phyloP scores from a whole-genome alignment of 352 stramenopile species.

The Phytopythium litorale region DNA sequence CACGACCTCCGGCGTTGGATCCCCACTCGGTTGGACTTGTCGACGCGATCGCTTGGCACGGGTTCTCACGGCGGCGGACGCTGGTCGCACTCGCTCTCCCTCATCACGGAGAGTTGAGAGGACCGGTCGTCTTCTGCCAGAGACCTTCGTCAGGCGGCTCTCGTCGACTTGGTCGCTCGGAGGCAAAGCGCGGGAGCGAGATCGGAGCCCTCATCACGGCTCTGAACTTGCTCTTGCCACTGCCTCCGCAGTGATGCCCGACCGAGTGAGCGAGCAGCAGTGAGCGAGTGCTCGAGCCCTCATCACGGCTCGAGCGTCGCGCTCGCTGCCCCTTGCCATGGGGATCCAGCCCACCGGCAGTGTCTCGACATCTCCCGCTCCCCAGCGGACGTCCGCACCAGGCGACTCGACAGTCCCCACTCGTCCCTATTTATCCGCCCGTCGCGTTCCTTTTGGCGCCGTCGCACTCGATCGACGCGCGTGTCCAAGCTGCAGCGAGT shows the following conservation, averaged over 20 bases:
- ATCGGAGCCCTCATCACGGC: conserved; percentile 23
- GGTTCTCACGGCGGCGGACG: not conserved
- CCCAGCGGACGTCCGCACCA: not conserved
- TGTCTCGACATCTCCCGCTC: not conserved
- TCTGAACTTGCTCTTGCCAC: not conserved
- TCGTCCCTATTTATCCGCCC: not conserved
- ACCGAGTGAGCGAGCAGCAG: not conserved
- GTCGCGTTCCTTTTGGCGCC: not conserved
- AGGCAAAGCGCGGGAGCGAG: not conserved
- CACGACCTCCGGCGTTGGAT: not conserved
- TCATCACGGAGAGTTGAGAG: conserved; percentile 21
- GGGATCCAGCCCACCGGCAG: not conserved
- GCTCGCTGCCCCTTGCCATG: not conserved
- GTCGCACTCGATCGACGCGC: not conserved
- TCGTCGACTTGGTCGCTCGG: conserved; percentile 3
- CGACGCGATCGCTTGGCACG: not conserved
- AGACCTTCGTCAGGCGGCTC: not conserved
- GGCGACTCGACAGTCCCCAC: not conserved
- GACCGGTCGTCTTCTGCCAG: not conserved
- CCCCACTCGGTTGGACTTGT: not conserved
- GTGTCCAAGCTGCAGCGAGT: not conserved
- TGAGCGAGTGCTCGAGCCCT: conserved; percentile 1
- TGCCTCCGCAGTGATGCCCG: not conserved
- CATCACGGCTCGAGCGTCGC: conserved; percentile 4
- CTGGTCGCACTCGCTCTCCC: conserved; percentile 11